A percentile compares a stretch with the other conserved stretches of the same genome.
phyloP scores from a whole-genome alignment of 2,329 filamentous ascomycete species.

The Clarireedia monteithiana region DNA sequence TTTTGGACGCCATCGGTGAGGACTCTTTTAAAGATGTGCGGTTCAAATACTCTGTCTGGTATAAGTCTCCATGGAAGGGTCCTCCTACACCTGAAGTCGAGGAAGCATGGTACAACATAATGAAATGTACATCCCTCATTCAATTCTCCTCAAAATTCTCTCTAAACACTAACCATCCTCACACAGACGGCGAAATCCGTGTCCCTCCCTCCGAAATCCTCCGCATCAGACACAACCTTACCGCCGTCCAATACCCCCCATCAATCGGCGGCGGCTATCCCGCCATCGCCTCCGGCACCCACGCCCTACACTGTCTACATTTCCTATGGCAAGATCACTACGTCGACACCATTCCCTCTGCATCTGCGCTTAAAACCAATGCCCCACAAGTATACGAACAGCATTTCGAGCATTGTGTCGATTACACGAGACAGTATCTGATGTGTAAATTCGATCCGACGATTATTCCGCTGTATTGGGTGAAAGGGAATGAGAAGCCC shows the following conservation, averaged over 20 bases:
- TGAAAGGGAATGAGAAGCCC: not conserved
- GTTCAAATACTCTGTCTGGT: not conserved
- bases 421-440: not conserved
- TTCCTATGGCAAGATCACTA: conserved; percentile 11
- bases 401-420: conserved; percentile 7
- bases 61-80: not conserved
- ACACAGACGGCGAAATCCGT: not conserved
- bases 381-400: not conserved
- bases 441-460: no score
- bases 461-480: no score
- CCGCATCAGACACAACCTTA: not conserved
- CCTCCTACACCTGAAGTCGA: not conserved
- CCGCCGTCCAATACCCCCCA: not conserved
- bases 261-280: conserved; percentile 3
- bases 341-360: not conserved
- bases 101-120: not conserved
- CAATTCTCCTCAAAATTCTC: not conserved
- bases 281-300: conserved; percentile 2
- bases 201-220: not conserved
- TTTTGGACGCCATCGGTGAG: not conserved
- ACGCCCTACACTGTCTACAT: conserved; percentile 6
- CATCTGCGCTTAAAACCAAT: not conserved
- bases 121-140: not conserved
- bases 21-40: not conserved
- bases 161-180: not conserved